Percentiles rank a stretch among this genome's conserved stretches.
phyloP scores from a whole-genome alignment of 1,284 basidiomycete genomes.

The Puccinia triticina region DNA sequence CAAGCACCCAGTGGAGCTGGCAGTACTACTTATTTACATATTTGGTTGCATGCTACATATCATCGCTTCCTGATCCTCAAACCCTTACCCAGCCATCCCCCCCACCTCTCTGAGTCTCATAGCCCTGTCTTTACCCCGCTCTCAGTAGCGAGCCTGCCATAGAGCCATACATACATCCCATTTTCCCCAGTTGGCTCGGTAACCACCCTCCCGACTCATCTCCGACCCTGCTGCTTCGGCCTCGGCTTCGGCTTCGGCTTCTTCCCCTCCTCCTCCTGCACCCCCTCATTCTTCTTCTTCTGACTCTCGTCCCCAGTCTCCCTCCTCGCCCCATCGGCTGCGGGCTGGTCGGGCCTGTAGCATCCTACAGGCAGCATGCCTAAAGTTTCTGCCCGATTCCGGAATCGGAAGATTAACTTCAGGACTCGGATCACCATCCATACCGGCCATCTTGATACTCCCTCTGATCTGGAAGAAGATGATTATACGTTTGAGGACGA shows the following conservation, averaged over 20 bases:
- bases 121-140: no score
- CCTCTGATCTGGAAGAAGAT: conserved; percentile 55
- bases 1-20: no score
- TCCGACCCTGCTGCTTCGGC: neutral
- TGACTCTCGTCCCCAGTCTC: neutral
- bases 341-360: neutral
- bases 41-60: neutral
- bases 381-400: conserved; percentile 57
- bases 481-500: conserved; percentile 54
- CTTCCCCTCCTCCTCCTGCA: neutral
- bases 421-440: conserved; percentile 58
- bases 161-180: conserved; percentile 1
- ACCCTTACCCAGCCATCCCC: neutral
- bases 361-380: conserved; percentile 27
- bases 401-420: conserved; percentile 60
- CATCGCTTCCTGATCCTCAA: neutral
- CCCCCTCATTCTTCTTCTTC: neutral
- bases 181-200: neutral
- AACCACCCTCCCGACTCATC: conserved; percentile 1
- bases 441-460: conserved; percentile 55
- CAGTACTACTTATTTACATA: neutral
- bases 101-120: no score
- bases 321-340: neutral
- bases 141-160: no score
- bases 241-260: no score